Base-by-base conservation (phyloP, 805 yeast genomes). In the Kuraishia borneana region DNA sequence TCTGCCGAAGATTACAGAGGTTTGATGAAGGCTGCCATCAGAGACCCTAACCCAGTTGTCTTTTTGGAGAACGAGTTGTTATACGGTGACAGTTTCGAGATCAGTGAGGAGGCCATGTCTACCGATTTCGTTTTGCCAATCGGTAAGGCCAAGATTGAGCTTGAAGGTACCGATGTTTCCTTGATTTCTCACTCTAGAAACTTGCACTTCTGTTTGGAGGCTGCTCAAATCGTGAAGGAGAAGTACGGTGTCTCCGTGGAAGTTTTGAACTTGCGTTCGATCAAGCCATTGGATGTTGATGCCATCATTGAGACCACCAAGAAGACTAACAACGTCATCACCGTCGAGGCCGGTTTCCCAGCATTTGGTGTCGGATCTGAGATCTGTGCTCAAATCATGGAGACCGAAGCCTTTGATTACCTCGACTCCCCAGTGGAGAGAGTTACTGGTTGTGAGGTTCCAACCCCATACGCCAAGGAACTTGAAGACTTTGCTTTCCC, bases 401-500 rank as follows among this genome's bases (percentile, higher is more conserved):
- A 92, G 68, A 76, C 94, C 39, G 96, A 88, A 64, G 97, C 95
- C 35, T 92, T 92, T 47, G 98, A 92, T 65, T 84, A 87, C 75
- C 75, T 92, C 56, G 99, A 92, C 64, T 94, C 97, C 41, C 99
- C 99, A 50, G 84, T 92, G 46, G 94, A 81, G 68, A 85, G 99
- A 73, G 89, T 88, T 52, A 92, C 98, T 39, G 98, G 98, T 61
- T 94, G 97, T 57, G 99, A 92, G 68, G 96, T 88, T 21, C 99
- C 99, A 62, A 92, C 98, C 48, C 99, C 99, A 45, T 92, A 92
- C 58, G 95, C 96, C 50, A 75, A 77, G 62, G 88, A 81, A 66
- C 74, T 92, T 58, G 99, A 92, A 76, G 94, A 83, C 67, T 83
- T 92, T 57, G 96, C 97, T 37, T 92, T 92, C 96, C 99, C 99